Conservation (phyloP, 805 yeast genomes). For the Zygotorulaspora florentina region DNA sequence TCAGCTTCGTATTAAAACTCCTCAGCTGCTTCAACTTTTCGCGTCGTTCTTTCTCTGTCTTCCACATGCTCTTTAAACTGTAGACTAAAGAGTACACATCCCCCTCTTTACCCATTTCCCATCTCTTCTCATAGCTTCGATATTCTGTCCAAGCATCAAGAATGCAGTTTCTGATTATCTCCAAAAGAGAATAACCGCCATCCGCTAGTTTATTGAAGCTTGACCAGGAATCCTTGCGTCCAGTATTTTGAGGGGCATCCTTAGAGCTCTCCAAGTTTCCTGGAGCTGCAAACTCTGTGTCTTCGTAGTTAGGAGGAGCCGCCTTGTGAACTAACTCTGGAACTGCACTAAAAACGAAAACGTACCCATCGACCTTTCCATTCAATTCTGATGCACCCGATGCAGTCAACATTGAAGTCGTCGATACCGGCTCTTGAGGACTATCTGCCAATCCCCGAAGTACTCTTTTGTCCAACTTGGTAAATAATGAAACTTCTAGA, state of each 20-base stretch:
- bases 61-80: slow-evolving; percentile 57
- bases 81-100: slow-evolving; percentile 60
- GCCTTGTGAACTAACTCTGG: slow-evolving; percentile 44
- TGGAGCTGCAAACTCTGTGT: slow-evolving; percentile 16
- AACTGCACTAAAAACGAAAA: slow-evolving; percentile 63
- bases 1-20: slow-evolving; percentile 31
- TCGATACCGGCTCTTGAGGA: slow-evolving; percentile 56
- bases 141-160: slow-evolving; percentile 74
- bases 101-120: slow-evolving; percentile 64
- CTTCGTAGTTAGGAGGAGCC: slow-evolving; percentile 55
- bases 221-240: slow-evolving; percentile 13
- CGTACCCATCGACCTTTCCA: slow-evolving; percentile 71
- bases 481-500: slow-evolving; percentile 64
- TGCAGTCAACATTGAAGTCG: slow-evolving; percentile 67
- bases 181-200: slow-evolving; percentile 32
- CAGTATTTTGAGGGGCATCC: slow-evolving; percentile 1
- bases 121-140: slow-evolving; percentile 47
- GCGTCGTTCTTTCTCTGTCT: slow-evolving; percentile 35
- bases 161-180: slow-evolving; percentile 51
- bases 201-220: slow-evolving; percentile 15
- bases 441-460: slow-evolving; percentile 59
- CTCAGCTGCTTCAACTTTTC: slow-evolving; percentile 32
- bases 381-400: slow-evolving; percentile 76
- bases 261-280: slow-evolving; percentile 8
- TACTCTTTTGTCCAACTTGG: slow-evolving; percentile 54